phyloP scores from a whole-genome alignment of 306 rosid species.

The apple (Malus domestica) region DNA sequence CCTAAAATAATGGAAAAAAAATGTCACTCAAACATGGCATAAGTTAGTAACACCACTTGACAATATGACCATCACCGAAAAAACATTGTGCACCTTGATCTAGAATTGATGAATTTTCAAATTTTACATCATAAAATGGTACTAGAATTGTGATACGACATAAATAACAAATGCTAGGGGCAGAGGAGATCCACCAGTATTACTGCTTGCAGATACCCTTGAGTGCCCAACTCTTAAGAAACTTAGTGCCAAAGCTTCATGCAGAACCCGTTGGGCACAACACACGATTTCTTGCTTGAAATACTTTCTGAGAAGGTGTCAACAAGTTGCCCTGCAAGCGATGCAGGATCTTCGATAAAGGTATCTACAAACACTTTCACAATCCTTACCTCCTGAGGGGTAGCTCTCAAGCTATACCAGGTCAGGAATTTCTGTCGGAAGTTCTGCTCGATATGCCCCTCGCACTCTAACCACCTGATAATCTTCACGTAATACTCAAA shows the following conservation, averaged over 20 bases:
- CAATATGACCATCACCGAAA: too few relatives aligned
- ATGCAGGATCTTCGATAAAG: slow-evolving; percentile 68
- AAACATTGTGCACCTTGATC: not conserved
- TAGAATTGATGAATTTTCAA: too few relatives aligned
- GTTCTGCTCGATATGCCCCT: slow-evolving; percentile 85
- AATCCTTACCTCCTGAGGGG: slow-evolving; percentile 60
- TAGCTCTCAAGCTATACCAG: slow-evolving; percentile 92
- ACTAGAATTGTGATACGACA: slow-evolving; percentile 31
- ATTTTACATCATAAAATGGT: slow-evolving; percentile 27
- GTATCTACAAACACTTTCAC: slow-evolving; percentile 76
- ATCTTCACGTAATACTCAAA: slow-evolving; percentile 85
- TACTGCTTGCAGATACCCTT: slow-evolving; percentile 28
- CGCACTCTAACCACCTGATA: slow-evolving; percentile 87
- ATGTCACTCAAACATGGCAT: not conserved
- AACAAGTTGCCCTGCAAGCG: slow-evolving; percentile 90
- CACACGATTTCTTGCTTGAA: slow-evolving; percentile 59
- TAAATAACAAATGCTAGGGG: slow-evolving; percentile 36
- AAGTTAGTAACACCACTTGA: too few relatives aligned
- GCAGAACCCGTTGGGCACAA: slow-evolving; percentile 77
- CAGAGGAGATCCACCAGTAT: slow-evolving; percentile 36
- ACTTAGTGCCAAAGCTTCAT: slow-evolving; percentile 90
- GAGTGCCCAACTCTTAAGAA: slow-evolving; percentile 10
- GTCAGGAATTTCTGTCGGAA: slow-evolving; percentile 94
- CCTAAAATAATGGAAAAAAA: too few relatives aligned
- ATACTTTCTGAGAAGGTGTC: slow-evolving; percentile 83